Percentiles rank a stretch among this genome's conserved stretches.
phyloP scores from a whole-genome alignment of 148 eudicot species.

The Arbutus unedo region DNA sequence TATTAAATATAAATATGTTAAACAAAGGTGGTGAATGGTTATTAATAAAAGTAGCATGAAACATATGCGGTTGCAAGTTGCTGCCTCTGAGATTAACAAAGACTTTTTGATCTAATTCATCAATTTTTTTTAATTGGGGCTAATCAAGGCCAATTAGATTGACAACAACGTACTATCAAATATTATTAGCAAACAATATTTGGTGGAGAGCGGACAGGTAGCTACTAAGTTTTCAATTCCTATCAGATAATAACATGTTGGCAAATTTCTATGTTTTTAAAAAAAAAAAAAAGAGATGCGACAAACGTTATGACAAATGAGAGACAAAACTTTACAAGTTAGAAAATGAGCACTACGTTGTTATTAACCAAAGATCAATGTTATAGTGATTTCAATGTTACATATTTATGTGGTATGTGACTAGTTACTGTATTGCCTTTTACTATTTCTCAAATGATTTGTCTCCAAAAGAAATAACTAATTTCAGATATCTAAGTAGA shows the following conservation, averaged over 20 bases:
- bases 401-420: neutral
- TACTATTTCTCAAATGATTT: neutral
- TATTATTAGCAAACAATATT: neutral
- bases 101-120: slow-evolving; percentile 1
- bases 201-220: too few species aligned
- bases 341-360: neutral
- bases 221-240: too few species aligned
- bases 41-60: neutral
- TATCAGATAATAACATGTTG: neutral
- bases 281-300: neutral
- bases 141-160: neutral
- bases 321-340: neutral
- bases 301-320: neutral
- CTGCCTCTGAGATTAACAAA: slow-evolving; percentile 9
- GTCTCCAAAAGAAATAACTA: neutral
- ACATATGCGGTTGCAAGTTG: slow-evolving; percentile 16
- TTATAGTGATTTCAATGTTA: neutral
- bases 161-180: neutral
- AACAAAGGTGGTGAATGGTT: neutral
- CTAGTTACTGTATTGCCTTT: neutral
- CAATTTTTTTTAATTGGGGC: neutral
- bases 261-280: neutral
- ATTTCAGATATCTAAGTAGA: neutral
- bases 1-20: neutral
- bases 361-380: neutral